Conservation (phyloP, 1,284 basidiomycete genomes). For the Trametes versicolor region DNA sequence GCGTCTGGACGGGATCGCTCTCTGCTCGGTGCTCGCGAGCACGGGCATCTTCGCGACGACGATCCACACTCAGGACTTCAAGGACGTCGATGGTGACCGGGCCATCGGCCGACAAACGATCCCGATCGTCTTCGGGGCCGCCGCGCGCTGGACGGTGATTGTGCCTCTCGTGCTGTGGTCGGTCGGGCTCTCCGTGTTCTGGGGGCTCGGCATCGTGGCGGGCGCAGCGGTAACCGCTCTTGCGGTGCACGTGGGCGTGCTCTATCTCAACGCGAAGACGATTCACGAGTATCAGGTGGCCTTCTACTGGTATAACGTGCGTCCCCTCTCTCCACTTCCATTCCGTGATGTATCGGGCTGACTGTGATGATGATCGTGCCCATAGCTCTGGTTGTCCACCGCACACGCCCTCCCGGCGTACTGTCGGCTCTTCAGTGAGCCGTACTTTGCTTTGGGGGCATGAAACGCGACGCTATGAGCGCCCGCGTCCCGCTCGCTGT, state of each 20-base stretch:
- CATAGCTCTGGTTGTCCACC: slow-evolving; percentile 31
- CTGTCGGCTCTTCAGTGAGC: slow-evolving; percentile 20
- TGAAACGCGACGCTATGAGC: not conserved
- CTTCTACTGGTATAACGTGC: slow-evolving; percentile 37
- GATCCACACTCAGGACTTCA: slow-evolving; percentile 46
- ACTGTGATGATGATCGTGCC: not conserved
- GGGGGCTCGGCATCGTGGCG: slow-evolving; percentile 22
- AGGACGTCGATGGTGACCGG: slow-evolving; percentile 45
- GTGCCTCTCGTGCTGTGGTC: slow-evolving; percentile 33
- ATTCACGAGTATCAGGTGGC: slow-evolving; percentile 30
- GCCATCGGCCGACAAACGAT: slow-evolving; percentile 42
- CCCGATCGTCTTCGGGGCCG: slow-evolving; percentile 37
- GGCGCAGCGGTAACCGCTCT: slow-evolving; percentile 20
- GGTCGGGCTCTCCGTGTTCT: slow-evolving; percentile 20
- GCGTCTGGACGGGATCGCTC: slow-evolving; percentile 9
- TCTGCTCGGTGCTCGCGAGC: slow-evolving; percentile 22
- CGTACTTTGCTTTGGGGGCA: not conserved
- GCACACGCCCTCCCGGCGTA: slow-evolving; percentile 29
- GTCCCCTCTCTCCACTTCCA: slow-evolving; percentile 1
- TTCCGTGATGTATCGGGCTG: not conserved
- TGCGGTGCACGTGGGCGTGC: slow-evolving; percentile 21
- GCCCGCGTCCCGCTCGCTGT: not conserved
- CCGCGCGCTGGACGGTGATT: slow-evolving; percentile 9
- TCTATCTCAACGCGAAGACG: slow-evolving; percentile 24
- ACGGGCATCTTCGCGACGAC: slow-evolving; percentile 43